Evolutionary conservation across 257 asterid species (phyloP).

Genomic region (Solanum habrochaites): DNA sequence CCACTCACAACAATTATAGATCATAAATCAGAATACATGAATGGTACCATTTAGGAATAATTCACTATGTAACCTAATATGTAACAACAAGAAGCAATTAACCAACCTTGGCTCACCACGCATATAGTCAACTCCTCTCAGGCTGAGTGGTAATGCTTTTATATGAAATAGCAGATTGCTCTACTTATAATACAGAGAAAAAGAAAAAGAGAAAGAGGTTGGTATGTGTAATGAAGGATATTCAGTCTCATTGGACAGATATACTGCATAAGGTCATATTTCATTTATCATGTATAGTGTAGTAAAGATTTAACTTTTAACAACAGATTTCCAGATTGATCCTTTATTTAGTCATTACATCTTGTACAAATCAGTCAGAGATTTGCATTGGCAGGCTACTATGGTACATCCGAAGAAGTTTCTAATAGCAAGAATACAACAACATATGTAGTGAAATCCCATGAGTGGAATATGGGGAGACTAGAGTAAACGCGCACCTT

Average conservation of each 20-base stretch:
- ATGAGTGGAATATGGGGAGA: neutral
- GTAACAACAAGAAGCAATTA: neutral
- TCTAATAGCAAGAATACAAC: neutral
- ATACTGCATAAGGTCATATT: neutral
- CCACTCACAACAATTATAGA: neutral
- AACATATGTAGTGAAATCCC: neutral
- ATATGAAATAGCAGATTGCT: neutral
- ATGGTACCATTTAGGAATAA: neutral
- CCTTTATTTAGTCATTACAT: neutral
- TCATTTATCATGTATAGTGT: neutral
- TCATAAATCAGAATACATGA: neutral
- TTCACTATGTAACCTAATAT: neutral
- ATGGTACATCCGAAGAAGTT: neutral
- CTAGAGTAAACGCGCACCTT: neutral
- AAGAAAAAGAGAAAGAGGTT: neutral
- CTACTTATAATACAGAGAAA: neutral
- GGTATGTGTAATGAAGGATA: neutral
- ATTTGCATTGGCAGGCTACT: neutral
- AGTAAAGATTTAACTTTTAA: neutral
- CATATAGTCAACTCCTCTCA: neutral
- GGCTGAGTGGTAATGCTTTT: neutral
- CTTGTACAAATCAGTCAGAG: neutral
- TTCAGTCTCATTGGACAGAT: neutral
- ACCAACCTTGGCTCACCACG: neutral
- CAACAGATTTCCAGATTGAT: neutral